Conservation (phyloP, 768 basidiomycete genomes). For the Neoboletus magnificus region DNA sequence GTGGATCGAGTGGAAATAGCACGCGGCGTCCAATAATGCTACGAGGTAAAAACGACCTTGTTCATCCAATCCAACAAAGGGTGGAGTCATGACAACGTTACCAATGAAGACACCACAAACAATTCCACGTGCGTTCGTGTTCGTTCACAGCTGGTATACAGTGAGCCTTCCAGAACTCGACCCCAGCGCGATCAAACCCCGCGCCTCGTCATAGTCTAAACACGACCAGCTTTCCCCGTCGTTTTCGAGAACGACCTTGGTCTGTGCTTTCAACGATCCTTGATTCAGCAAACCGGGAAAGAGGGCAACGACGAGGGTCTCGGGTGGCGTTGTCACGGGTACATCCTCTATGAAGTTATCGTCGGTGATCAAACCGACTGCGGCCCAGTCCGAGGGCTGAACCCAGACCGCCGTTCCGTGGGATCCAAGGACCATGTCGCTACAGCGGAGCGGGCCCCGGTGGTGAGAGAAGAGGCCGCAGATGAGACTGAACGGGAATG, state of each 20-base stretch:
- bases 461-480: slow-evolving; percentile 34
- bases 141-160: slow-evolving; percentile 28
- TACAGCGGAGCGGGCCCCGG: slow-evolving; percentile 54
- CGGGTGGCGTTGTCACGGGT: slow-evolving; percentile 23
- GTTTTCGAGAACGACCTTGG: slow-evolving; percentile 35
- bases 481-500: slow-evolving; percentile 47
- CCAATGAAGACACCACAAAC: neutral
- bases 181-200: slow-evolving; percentile 52
- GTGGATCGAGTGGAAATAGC: neutral
- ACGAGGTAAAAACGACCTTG: neutral
- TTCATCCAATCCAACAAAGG: neutral
- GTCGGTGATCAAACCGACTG: slow-evolving; percentile 36
- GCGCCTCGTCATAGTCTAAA: slow-evolving; percentile 59
- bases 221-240: slow-evolving; percentile 42
- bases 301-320: slow-evolving; percentile 45
- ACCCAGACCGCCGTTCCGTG: slow-evolving; percentile 64
- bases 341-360: slow-evolving; percentile 12
- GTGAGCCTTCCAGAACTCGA: slow-evolving; percentile 46
- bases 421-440: slow-evolving; percentile 49
- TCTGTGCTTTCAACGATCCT: slow-evolving; percentile 19
- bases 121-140: neutral
- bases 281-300: slow-evolving; percentile 43
- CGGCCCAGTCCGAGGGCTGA: slow-evolving; percentile 47
- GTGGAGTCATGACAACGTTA: neutral
- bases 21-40: neutral